phyloP scores from a whole-genome alignment of 1,139 yeast genomes.

The Chernovozyma aurita region DNA sequence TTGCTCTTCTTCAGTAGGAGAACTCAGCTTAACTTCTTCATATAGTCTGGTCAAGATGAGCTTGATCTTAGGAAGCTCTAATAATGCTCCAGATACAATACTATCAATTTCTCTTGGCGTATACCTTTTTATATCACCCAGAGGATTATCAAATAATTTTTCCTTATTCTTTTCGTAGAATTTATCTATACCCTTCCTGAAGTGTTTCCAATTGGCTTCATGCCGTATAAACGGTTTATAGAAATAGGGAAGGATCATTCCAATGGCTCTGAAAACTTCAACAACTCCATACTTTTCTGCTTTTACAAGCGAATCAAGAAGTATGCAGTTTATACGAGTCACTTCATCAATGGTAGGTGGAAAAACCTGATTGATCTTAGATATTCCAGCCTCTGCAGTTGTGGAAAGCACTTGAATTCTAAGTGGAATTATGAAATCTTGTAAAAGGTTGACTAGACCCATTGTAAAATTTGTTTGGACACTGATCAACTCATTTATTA shows the following conservation, averaged over 20 bases:
- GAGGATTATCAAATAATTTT: constrained; percentile 31
- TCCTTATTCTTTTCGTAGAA: constrained; percentile 43
- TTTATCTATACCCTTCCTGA: constrained; percentile 39
- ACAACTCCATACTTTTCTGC: constrained; percentile 63
- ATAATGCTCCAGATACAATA: constrained; percentile 60
- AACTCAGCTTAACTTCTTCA: constrained; percentile 13
- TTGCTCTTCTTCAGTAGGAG: constrained; percentile 12
- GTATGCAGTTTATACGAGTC: constrained; percentile 79
- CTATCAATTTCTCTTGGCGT: constrained; percentile 62
- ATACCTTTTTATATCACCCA: constrained; percentile 34
- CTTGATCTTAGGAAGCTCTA: constrained; percentile 66
- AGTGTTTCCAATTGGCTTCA: constrained; percentile 62
- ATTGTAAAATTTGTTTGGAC: constrained; percentile 74
- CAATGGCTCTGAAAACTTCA: constrained; percentile 78
- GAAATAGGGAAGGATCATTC: constrained; percentile 78
- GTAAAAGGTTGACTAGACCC: constrained; percentile 67
- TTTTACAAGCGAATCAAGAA: constrained; percentile 65
- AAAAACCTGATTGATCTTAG: constrained; percentile 68
- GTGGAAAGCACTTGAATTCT: constrained; percentile 59
- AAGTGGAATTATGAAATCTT: constrained; percentile 73
- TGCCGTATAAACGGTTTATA: constrained; percentile 91
- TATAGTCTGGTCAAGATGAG: constrained; percentile 58
- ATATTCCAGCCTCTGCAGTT: constrained; percentile 49
- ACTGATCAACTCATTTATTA: constrained; percentile 61
- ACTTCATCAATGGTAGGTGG: constrained; percentile 96